phyloP scores from a whole-genome alignment of 768 basidiomycete species.

The Suillus tomentosus region DNA sequence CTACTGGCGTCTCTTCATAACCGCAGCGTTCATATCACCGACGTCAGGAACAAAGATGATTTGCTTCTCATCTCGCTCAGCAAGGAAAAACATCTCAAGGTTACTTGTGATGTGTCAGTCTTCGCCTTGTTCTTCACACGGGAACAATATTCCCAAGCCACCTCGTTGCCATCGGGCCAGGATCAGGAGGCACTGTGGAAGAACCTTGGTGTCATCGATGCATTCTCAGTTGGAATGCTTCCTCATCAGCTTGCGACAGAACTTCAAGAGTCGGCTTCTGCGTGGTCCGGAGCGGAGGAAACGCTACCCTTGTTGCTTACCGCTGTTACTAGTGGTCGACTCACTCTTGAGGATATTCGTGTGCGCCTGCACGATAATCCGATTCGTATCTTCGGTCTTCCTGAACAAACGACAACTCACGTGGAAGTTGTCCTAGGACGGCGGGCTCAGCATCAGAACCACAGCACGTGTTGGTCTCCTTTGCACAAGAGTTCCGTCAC shows the following conservation, averaged over 20 bases:
- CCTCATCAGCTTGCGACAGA: constrained; percentile 77
- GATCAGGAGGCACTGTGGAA: constrained; percentile 88
- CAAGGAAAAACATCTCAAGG: constrained; percentile 91
- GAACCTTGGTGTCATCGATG: constrained; percentile 81
- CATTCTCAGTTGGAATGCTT: constrained; percentile 84
- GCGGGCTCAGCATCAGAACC: constrained; percentile 53
- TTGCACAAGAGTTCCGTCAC: constrained; percentile 60
- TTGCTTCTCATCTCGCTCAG: constrained; percentile 88
- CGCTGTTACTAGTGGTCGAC: constrained; percentile 76
- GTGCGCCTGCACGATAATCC: constrained; percentile 91
- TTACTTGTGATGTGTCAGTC: constrained; percentile 94
- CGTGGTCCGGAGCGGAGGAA: constrained; percentile 84
- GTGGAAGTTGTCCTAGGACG: constrained; percentile 93
- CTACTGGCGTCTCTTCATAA: constrained; percentile 91
- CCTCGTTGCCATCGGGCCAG: constrained; percentile 65
- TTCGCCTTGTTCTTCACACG: constrained; percentile 87
- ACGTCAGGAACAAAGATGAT: constrained; percentile 86
- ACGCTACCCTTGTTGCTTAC: constrained; percentile 84
- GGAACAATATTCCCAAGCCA: constrained; percentile 68
- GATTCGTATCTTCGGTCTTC: constrained; percentile 84
- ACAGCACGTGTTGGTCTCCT: constrained; percentile 77
- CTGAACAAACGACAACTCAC: constrained; percentile 82
- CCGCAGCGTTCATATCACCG: constrained; percentile 87
- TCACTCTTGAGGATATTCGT: constrained; percentile 83
- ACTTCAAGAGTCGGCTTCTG: constrained; percentile 57